Percentiles rank a stretch among this genome's conserved stretches.
phyloP scores from a whole-genome alignment of 2,329 filamentous ascomycete species.

The Clonostachys rosea region DNA sequence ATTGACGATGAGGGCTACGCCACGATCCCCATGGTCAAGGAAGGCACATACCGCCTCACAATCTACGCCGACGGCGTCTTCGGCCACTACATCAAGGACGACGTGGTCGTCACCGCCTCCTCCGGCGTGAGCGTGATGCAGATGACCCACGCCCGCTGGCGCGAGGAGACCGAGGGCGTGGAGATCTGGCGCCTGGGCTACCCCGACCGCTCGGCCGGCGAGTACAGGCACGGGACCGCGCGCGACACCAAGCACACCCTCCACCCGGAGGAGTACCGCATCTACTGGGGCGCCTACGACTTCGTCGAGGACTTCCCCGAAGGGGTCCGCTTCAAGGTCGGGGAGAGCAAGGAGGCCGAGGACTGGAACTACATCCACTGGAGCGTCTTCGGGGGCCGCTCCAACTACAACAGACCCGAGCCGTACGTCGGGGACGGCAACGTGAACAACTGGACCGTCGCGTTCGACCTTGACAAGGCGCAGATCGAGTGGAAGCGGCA shows the following conservation, averaged over 20 bases:
- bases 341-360: conserved; percentile 36
- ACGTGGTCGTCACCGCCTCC: conserved; percentile 24
- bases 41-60: conserved; percentile 56
- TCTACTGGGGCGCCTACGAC: conserved; percentile 59
- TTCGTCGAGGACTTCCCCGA: conserved; percentile 54
- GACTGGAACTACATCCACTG: conserved; percentile 64
- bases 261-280: conserved; percentile 51
- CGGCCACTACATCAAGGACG: conserved; percentile 52
- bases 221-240: conserved; percentile 53
- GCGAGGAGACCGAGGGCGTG: conserved; percentile 46
- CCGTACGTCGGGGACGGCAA: conserved; percentile 33
- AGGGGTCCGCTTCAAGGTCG: conserved; percentile 53
- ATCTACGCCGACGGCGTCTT: conserved; percentile 60
- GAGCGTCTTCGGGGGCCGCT: conserved; percentile 56
- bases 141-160: conserved; percentile 39
- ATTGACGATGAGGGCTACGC: conserved; percentile 41
- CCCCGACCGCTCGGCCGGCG: conserved; percentile 56
- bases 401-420: conserved; percentile 36
- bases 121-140: conserved; percentile 12
- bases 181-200: conserved; percentile 61
- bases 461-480: conserved; percentile 38
- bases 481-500: conserved; percentile 32
- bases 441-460: conserved; percentile 56
- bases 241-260: conserved; percentile 40
- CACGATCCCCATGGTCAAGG: conserved; percentile 48